Evolutionary conservation across 1,284 basidiomycete genomes (phyloP).

Genomic region (Ceratobasidium sp.): DNA sequence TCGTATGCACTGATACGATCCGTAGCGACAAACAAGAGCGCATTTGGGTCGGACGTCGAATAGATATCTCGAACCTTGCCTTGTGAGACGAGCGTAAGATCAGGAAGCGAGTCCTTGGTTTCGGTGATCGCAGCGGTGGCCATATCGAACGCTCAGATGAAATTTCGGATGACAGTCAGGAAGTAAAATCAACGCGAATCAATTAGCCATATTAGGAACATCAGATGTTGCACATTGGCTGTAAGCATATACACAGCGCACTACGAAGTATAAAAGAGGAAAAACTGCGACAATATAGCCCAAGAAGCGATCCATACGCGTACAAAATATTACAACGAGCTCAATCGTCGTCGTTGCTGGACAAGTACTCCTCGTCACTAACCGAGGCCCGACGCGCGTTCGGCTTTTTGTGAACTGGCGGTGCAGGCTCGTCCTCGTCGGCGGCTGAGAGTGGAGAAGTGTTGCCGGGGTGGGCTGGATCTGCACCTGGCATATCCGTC

Average conservation of each 20-base stretch:
- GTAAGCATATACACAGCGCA: conserved; percentile 9
- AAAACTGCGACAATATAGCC: neutral
- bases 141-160: conserved; percentile 4
- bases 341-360: conserved; percentile 28
- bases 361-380: conserved; percentile 32
- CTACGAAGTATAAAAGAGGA: neutral
- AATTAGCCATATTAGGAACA: conserved; percentile 36
- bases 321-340: neutral
- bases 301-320: conserved; percentile 10
- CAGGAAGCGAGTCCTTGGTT: conserved; percentile 50
- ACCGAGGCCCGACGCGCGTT: conserved; percentile 12
- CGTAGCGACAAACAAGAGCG: conserved; percentile 91
- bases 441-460: conserved; percentile 23
- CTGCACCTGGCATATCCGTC: conserved; percentile 39
- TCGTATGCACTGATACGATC: conserved; percentile 98
- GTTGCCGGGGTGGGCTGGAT: conserved; percentile 19
- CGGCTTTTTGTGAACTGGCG: conserved; percentile 7
- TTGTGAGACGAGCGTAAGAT: conserved; percentile 69
- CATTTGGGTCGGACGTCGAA: conserved; percentile 62
- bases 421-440: conserved; percentile 29
- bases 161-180: conserved; percentile 5
- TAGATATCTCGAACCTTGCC: conserved; percentile 97
- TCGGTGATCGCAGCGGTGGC: conserved; percentile 23
- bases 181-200: conserved; percentile 20
- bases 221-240: neutral